Conservation (phyloP, 1,284 basidiomycete species). For the Hymenochaete sp. region DNA sequence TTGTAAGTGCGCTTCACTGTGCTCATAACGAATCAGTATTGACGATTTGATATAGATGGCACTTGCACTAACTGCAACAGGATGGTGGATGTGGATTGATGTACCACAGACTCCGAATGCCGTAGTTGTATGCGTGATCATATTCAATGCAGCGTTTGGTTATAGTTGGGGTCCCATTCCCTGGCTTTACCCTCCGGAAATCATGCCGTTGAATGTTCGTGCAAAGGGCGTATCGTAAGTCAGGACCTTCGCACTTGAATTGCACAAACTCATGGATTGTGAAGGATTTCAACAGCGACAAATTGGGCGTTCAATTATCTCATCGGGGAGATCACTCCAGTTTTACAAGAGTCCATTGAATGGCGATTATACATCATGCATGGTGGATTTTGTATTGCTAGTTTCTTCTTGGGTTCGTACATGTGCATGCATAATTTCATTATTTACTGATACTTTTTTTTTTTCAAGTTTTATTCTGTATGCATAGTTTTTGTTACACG, state of each 20-base stretch:
- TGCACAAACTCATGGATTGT: not conserved
- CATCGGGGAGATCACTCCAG: constrained; percentile 85
- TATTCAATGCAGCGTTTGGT: constrained; percentile 93
- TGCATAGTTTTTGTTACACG: not conserved
- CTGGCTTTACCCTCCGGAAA: constrained; percentile 90
- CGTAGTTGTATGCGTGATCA: constrained; percentile 85
- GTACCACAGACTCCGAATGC: constrained; percentile 78
- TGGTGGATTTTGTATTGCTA: constrained; percentile 85
- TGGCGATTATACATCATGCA: constrained; percentile 98
- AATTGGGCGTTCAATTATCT: constrained; percentile 79
- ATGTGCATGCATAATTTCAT: too few species aligned
- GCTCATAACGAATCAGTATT: not conserved
- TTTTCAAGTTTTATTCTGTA: constrained; percentile 12
- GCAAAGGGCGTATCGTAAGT: constrained; percentile 82
- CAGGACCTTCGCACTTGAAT: not conserved
- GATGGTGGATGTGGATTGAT: constrained; percentile 92
- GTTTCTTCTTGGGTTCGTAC: constrained; percentile 71
- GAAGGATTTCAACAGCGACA: constrained; percentile 14
- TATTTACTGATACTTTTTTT: too few species aligned
- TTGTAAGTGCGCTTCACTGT: constrained; percentile 41
- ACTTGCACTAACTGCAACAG: constrained; percentile 63
- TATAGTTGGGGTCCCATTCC: constrained; percentile 67
- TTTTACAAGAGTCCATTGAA: constrained; percentile 81
- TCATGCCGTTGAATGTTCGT: constrained; percentile 83
- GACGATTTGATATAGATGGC: constrained; percentile 53